phyloP scores from a whole-genome alignment of 495 filamentous ascomycete species.

The Geoglossum glabrum region DNA sequence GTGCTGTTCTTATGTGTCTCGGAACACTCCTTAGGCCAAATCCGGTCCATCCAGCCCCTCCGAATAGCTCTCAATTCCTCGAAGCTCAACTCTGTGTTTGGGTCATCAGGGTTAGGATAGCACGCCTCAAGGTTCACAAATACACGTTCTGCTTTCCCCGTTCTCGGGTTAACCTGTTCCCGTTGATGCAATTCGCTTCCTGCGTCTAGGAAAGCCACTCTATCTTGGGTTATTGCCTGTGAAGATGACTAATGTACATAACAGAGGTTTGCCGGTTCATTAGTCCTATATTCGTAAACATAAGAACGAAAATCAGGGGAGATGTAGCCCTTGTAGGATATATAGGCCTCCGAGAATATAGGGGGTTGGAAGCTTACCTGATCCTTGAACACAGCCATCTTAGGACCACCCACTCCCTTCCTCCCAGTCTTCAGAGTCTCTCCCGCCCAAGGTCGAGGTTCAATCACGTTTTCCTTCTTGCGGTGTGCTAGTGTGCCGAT shows the following conservation, averaged over 20 bases:
- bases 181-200: slow-evolving; percentile 36
- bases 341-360: background rate
- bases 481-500: slow-evolving; percentile 71
- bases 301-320: slow-evolving; percentile 15
- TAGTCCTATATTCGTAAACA: slow-evolving; percentile 98
- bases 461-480: slow-evolving; percentile 82
- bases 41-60: slow-evolving; percentile 53
- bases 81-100: slow-evolving; percentile 56
- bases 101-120: slow-evolving; percentile 55
- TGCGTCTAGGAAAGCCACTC: slow-evolving; percentile 20
- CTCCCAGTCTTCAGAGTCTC: slow-evolving; percentile 78
- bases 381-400: slow-evolving; percentile 89
- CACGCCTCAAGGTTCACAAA: slow-evolving; percentile 69
- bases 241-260: slow-evolving; percentile 29
- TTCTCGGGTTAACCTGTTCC: slow-evolving; percentile 56
- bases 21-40: slow-evolving; percentile 31
- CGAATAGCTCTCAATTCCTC: slow-evolving; percentile 73
- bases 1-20: background rate
- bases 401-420: slow-evolving; percentile 49
- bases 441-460: slow-evolving; percentile 77
- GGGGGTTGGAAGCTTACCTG: slow-evolving; percentile 46
- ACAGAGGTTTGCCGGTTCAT: slow-evolving; percentile 41
- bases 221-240: slow-evolving; percentile 16
- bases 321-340: background rate
- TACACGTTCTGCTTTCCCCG: slow-evolving; percentile 60